Conservation (phyloP, 75 land plant species). For the Ceratopteris richardii region DNA sequence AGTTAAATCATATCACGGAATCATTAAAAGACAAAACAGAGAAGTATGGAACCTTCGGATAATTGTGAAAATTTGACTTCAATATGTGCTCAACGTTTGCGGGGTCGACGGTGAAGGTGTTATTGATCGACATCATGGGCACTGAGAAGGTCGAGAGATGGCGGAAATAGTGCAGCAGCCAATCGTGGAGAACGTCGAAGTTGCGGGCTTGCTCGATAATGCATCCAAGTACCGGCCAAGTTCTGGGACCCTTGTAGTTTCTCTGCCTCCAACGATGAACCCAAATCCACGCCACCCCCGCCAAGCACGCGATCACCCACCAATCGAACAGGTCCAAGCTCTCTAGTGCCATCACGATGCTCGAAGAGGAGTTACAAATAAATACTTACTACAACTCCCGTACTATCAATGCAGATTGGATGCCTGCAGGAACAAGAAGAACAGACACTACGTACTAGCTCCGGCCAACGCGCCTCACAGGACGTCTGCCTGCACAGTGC, state of each 20-base stretch:
- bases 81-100: conserved; percentile 71
- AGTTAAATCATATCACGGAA: too few species aligned
- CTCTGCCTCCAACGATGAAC: conserved; percentile 48
- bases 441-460: too few species aligned
- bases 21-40: background rate
- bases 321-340: conserved; percentile 4
- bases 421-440: too few species aligned
- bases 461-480: too few species aligned
- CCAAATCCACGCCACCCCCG: conserved; percentile 37
- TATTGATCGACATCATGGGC: too few species aligned
- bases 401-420: too few species aligned
- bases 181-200: conserved; percentile 76
- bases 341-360: too few species aligned
- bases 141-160: conserved; percentile 29
- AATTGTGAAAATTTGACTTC: conserved; percentile 65
- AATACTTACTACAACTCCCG: too few species aligned
- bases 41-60: conserved; percentile 48
- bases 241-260: conserved; percentile 52
- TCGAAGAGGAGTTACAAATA: too few species aligned
- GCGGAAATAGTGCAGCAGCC: conserved; percentile 62
- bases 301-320: background rate
- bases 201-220: conserved; percentile 54
- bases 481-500: too few species aligned
- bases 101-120: conserved; percentile 79
- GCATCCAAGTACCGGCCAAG: conserved; percentile 86